Conservation (phyloP, 352 stramenopile genomes). For the Globisporangium nagaii region DNA sequence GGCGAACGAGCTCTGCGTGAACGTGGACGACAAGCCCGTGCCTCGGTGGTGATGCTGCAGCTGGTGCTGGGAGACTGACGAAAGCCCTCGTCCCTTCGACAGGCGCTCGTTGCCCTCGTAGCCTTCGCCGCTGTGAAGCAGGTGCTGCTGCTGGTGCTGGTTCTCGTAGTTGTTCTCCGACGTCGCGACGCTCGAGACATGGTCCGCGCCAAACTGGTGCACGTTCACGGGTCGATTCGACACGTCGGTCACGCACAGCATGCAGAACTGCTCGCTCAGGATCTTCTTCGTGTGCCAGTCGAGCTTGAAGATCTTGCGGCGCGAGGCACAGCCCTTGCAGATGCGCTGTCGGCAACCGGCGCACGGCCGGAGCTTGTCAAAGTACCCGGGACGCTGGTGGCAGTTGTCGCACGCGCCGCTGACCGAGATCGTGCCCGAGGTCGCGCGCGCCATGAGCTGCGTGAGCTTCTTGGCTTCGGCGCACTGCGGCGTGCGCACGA, state of each 20-base stretch:
- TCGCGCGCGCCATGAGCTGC: conserved; percentile 10
- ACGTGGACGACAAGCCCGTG: conserved; percentile 6
- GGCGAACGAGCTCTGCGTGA: conserved; percentile 6
- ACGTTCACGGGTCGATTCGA: conserved; percentile 1
- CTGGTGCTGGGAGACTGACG: background rate
- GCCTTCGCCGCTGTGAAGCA: background rate
- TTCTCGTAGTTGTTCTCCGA: conserved; percentile 8
- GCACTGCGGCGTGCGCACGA: conserved; percentile 12
- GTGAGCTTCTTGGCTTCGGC: conserved; percentile 9
- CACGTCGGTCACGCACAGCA: conserved; percentile 12
- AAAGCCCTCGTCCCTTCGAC: background rate
- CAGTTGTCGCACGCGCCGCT: conserved; percentile 25
- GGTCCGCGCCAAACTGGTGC: background rate
- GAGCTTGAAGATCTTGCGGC: conserved; percentile 13
- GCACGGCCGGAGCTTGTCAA: conserved; percentile 25
- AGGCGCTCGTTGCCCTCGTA: conserved; percentile 13
- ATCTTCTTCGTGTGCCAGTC: conserved; percentile 11
- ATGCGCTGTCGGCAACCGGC: conserved; percentile 34
- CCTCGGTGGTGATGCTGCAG: background rate
- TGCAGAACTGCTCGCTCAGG: conserved; percentile 10
- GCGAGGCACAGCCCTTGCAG: conserved; percentile 26
- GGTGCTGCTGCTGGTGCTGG: background rate
- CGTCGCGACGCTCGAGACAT: background rate
- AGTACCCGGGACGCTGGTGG: conserved; percentile 15
- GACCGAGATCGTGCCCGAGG: conserved; percentile 1